Evolutionary conservation across 768 basidiomycete species (phyloP), one percentile per base, ranked within the genome.

Genomic region (Amylocystis lapponica): DNA sequence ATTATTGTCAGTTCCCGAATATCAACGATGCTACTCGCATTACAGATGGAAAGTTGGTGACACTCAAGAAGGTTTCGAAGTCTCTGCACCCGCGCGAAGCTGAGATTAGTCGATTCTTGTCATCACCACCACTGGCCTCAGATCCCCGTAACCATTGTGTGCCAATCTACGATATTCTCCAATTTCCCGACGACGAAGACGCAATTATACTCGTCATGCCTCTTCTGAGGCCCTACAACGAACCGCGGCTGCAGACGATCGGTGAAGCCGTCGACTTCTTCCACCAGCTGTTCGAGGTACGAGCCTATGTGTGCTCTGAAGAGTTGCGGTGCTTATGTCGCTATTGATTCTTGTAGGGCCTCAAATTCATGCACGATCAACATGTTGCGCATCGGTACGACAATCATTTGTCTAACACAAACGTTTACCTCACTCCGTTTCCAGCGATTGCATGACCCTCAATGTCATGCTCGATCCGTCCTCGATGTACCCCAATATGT

Each of bases 281-380:
- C 20, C 35, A 50, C 0, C 62, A 65, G 33, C 25, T 66, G 13
- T 56, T 68, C 16, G 59, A 66, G 50, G 67, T 60, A 17, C n/a
- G n/a, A n/a, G n/a, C n/a, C n/a, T n/a, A 25, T n/a, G n/a, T 22
- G 23, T 26, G 17, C 9, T 20, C 25, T 25, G 17, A 27, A 5
- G 33, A 16, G 23, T 27, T 25, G 10, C 30, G 4, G 3, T 1
- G 5, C 27, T 3, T 37, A 29, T 1, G 3, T 38, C 11, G 11
- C 22, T 31, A 19, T 13, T 11, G 20, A 12, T 27, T 23, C 39
- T 3, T 13, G 4, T 9, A 67, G 66, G 64, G 66, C 0, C 41
- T 70, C 3, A 48, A 58, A 35, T 68, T 67, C 45, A 64, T 71
- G 53, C 70, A 72, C 44, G 42, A 51, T 2, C 54, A 67, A 23